Conservation (phyloP, 2,329 filamentous ascomycete genomes). For the Hymenoscyphus scutula region DNA sequence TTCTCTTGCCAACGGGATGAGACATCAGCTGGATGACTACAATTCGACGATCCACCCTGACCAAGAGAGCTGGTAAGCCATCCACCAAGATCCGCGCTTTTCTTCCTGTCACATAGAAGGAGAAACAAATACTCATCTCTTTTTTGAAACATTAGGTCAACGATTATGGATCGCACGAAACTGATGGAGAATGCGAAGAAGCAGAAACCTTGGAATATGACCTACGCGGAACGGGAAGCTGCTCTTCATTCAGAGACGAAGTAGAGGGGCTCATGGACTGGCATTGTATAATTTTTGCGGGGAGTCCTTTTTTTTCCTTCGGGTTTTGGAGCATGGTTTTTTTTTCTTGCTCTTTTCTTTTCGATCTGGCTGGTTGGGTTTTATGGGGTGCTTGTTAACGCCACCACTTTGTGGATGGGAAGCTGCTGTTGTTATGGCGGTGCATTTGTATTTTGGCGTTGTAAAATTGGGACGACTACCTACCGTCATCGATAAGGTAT, state of each 20-base stretch:
- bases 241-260: background rate
- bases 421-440: too few relatives aligned
- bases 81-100: background rate
- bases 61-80: constrained; percentile 18
- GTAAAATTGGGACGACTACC: too few relatives aligned
- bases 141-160: constrained; percentile 16
- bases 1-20: constrained; percentile 20
- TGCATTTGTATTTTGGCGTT: too few relatives aligned
- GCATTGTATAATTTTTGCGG: background rate
- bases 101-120: background rate
- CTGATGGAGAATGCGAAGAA: constrained; percentile 23
- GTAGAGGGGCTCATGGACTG: background rate
- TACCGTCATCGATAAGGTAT: too few relatives aligned
- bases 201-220: constrained; percentile 29
- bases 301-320: too few relatives aligned
- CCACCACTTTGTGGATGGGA: too few relatives aligned
- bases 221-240: constrained; percentile 18
- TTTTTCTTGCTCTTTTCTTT: too few relatives aligned
- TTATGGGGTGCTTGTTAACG: too few relatives aligned
- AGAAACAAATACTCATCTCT: background rate
- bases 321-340: too few relatives aligned
- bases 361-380: too few relatives aligned
- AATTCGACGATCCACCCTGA: constrained; percentile 19
- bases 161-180: constrained; percentile 25
- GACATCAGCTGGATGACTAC: constrained; percentile 23